These are phyloP conservation scores for Monosporascus sp. DNA, from an alignment of 2,329 filamentous ascomycete genomes.

Conservation along the genomic window DNA sequence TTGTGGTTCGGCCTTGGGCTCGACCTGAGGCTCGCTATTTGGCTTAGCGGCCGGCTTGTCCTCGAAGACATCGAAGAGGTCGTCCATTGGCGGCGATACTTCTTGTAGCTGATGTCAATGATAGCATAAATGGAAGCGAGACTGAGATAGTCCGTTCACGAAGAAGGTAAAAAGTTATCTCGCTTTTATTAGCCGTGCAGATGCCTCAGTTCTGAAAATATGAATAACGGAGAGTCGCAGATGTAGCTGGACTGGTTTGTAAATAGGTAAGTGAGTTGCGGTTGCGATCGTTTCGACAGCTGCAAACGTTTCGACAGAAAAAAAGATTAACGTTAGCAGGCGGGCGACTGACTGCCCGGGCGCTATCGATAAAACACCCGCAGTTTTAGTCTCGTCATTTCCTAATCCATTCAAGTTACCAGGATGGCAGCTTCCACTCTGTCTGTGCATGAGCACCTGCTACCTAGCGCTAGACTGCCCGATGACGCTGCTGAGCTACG, in stretches of 20 bases:
- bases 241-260: neutral
- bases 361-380: neutral
- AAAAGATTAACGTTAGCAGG: neutral
- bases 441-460: no score
- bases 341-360: neutral
- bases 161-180: neutral
- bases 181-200: no score
- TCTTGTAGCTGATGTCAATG: neutral
- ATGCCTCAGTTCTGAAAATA: no score
- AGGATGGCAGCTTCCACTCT: no score
- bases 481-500: no score
- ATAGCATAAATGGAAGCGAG: neutral
- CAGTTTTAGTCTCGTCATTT: neutral
- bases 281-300: neutral
- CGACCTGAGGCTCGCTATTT: constrained; percentile 27
- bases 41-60: constrained; percentile 50
- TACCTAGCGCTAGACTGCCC: no score
- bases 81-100: constrained; percentile 54
- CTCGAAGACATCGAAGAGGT: constrained; percentile 79
- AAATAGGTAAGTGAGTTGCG: neutral
- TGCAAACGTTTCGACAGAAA: neutral
- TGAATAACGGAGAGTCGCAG: no score
- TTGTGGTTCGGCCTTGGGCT: constrained; percentile 31
- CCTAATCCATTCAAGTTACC: neutral
- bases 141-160: neutral